Evolutionary conservation across 2,329 filamentous ascomycete species (phyloP), one percentile per base, ranked within the genome.

Genomic region (Dothideomycetidae sp.): DNA sequence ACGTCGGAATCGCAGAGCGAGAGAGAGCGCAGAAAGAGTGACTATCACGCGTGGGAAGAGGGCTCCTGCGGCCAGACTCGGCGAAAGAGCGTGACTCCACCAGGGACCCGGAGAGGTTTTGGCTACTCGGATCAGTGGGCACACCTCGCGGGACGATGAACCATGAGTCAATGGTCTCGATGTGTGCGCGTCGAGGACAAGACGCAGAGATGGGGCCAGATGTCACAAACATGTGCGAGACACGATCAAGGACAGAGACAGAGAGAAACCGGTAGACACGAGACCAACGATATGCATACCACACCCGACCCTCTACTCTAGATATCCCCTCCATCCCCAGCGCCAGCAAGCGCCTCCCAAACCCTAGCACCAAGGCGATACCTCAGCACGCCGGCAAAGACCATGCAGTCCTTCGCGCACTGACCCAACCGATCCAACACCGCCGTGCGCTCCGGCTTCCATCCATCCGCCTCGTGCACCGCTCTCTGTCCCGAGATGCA

Each of bases 341-440:
- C 84, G 53, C 78, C 73, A 33, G 85, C 86, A 52, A 96, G 64
- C 45, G 80, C 81, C 65, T 94, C 88, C 60, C 92, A 88, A 39
- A 96, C 70, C 52, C 81, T 73, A 26, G 82, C 80, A 35, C 84
- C 83, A 62, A 96, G 71, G 52, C 90, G 77, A 61, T 93, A 96
- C 53, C 82, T 77, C 53, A 96, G 75, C 68, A 93, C 75, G 40
- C 85, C 88, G 11, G 85, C 88, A 64, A 93, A 96, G 10, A 90
- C 81, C 65, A 90, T 93, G 50, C 94, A 61, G 59, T 96, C 88
- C 57, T 85, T 76, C 28, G 82, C 85, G 63, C 81, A 83, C 56
- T 80, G 74, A 61, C 80, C 73, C 52, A 92, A 64, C 50, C 79
- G 69, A 41, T 79, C 75, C 50, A 33, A 53, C 39, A 16, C 32